Evolutionary conservation across 108 stramenopile species (phyloP).

Genomic region (Skeletonema marinoi): DNA sequence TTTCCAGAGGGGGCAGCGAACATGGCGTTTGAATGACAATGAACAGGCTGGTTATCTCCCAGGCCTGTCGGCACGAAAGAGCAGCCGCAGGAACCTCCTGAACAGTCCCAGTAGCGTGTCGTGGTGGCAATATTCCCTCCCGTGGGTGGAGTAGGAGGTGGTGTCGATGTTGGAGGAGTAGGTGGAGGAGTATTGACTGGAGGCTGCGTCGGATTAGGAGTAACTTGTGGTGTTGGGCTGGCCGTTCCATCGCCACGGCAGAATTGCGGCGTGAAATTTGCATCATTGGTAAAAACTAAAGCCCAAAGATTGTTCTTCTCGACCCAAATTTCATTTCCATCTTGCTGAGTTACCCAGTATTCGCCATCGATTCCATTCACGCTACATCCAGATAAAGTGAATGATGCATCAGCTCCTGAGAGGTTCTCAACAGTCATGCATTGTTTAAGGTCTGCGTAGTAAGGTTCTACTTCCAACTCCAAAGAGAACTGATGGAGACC

Average conservation of each 20-base stretch:
- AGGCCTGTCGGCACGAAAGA: constrained; percentile 24
- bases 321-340: constrained; percentile 37
- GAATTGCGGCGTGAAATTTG: constrained; percentile 12
- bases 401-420: not conserved
- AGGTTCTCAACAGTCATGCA: constrained; percentile 17
- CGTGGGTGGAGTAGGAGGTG: constrained; percentile 16
- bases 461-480: constrained; percentile 13
- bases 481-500: constrained; percentile 20
- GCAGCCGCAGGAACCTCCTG: constrained; percentile 39
- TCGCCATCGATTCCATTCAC: constrained; percentile 32
- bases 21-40: constrained; percentile 52
- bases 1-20: constrained; percentile 50
- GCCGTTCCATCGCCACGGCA: constrained; percentile 1
- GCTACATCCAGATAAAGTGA: constrained; percentile 25
- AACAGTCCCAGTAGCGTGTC: constrained; percentile 50
- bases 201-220: constrained; percentile 1
- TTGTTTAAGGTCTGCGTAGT: constrained; percentile 20
- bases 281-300: constrained; percentile 33
- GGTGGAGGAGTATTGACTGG: not conserved
- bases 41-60: not conserved
- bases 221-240: not conserved
- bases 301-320: constrained; percentile 25
- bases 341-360: constrained; percentile 25
- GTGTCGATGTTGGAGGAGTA: not conserved
- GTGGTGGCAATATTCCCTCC: constrained; percentile 30